Conservation (phyloP, 202 grass and related monocot genomes). For the Zoysia matrella region DNA sequence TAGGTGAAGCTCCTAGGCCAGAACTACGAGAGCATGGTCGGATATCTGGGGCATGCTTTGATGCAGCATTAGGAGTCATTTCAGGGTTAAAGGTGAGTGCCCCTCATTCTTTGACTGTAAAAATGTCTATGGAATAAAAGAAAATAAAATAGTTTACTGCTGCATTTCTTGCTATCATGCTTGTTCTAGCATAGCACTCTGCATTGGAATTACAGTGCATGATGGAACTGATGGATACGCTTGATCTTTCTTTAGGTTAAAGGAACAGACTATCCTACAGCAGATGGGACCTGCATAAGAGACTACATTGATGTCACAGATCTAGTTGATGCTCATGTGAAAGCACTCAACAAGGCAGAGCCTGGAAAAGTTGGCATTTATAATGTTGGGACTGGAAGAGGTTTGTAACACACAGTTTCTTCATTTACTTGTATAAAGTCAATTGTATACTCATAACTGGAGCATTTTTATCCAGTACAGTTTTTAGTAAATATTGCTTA, state of each 20-base stretch:
- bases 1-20: conserved; percentile 93
- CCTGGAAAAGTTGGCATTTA: conserved; percentile 89
- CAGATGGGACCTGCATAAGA: conserved; percentile 92
- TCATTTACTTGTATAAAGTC: conserved; percentile 19
- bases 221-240: conserved; percentile 27
- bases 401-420: conserved; percentile 44
- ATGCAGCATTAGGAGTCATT: conserved; percentile 87
- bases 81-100: conserved; percentile 76
- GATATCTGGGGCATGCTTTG: conserved; percentile 95
- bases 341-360: conserved; percentile 88
- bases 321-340: conserved; percentile 97
- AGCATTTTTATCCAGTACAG: not conserved
- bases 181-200: not conserved
- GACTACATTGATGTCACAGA: conserved; percentile 99
- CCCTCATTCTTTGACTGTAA: conserved; percentile 1
- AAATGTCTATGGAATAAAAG: conserved; percentile 9
- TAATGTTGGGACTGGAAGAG: conserved; percentile 98
- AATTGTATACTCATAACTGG: conserved; percentile 8
- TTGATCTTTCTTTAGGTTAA: conserved; percentile 62
- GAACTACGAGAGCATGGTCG: conserved; percentile 94
- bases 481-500: not conserved
- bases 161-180: conserved; percentile 11
- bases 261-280: conserved; percentile 86
- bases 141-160: conserved; percentile 16
- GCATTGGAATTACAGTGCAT: not conserved